These are phyloP conservation scores for Ophiostoma sp. DNA, from an alignment of 2,329 filamentous ascomycete species.

Conservation along the genomic window DNA sequence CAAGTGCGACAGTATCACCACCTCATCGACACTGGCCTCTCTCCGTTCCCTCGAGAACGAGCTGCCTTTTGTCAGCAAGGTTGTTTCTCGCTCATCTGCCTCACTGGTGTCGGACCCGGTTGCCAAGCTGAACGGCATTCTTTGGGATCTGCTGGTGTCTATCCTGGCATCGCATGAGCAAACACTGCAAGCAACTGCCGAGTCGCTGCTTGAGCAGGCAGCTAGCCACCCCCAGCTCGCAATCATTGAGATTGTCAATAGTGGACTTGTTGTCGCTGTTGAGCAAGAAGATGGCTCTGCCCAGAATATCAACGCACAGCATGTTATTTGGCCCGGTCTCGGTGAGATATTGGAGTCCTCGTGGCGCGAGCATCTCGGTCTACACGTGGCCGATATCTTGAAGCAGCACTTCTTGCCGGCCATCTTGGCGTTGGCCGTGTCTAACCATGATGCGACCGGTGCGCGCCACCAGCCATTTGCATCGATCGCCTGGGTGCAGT, in stretches of 20 bases:
- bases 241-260: constrained; percentile 10
- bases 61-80: constrained; percentile 54
- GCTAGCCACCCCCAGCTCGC: constrained; percentile 16
- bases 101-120: constrained; percentile 48
- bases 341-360: constrained; percentile 13
- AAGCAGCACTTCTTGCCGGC: constrained; percentile 43
- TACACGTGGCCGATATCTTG: constrained; percentile 34
- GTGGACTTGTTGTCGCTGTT: constrained; percentile 15
- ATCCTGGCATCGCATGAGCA: constrained; percentile 37
- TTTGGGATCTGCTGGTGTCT: constrained; percentile 43
- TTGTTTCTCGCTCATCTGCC: constrained; percentile 46
- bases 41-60: constrained; percentile 61
- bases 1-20: constrained; percentile 47
- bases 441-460: constrained; percentile 29
- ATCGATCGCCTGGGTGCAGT: constrained; percentile 65
- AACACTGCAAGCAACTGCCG: constrained; percentile 24
- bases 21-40: constrained; percentile 53
- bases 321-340: constrained; percentile 20
- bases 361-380: constrained; percentile 29
- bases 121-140: constrained; percentile 42
- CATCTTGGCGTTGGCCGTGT: constrained; percentile 41
- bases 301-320: neutral
- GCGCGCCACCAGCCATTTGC: constrained; percentile 33
- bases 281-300: neutral
- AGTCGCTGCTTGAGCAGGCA: constrained; percentile 27